Base-by-base conservation (phyloP, 305 asterid species). In the Solanum hybrid region DNA sequence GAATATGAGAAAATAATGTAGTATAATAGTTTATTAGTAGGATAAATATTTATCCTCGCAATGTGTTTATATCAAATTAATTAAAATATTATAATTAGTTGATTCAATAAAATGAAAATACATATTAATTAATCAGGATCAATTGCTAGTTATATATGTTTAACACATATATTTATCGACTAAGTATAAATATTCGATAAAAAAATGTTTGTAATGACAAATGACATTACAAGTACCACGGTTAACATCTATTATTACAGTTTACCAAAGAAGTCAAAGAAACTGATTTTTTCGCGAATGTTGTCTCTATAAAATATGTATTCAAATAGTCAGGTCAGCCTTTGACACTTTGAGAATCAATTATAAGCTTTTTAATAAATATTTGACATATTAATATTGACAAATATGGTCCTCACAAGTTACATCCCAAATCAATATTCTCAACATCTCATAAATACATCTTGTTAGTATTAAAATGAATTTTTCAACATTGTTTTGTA, bases 341-440 rank as follows among this genome's bases (percentile, higher is more conserved):
- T 80, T 80, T 78, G 56, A 36, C 11, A 79, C 60, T 79, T 36
- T 27, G 66, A 80, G 35, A 80, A 40, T 40, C 66, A 38, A 1
- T 1, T 35, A 9, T 24, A 6, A 7, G 69, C 34, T 40, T 26
- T 80, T 80, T 22, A 71, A 11, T 71, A 71, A 71, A 10, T 87
- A 87, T 10, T 89, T 56, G 77, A 90, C 27, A 89, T 66, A 69
- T 69, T 69, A 36, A 79, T 91, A 32, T n/a, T 88, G 85, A 87
- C 51, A 35, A 87, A 56, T 35, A 85, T 12, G 42, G 31, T 35
- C 37, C 19, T 7, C n/a, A 26, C 69, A 56, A 56, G 24, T 56
- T 56, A 56, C 35, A 40, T 40, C 8, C 69, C 86, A 40, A 80
- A 38, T 80, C 69, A 38, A 26, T 26, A 80, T 80, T 13, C 86